phyloP scores from a whole-genome alignment of 225 moss, liverwort and hornwort species.

The Neckera pumila region DNA sequence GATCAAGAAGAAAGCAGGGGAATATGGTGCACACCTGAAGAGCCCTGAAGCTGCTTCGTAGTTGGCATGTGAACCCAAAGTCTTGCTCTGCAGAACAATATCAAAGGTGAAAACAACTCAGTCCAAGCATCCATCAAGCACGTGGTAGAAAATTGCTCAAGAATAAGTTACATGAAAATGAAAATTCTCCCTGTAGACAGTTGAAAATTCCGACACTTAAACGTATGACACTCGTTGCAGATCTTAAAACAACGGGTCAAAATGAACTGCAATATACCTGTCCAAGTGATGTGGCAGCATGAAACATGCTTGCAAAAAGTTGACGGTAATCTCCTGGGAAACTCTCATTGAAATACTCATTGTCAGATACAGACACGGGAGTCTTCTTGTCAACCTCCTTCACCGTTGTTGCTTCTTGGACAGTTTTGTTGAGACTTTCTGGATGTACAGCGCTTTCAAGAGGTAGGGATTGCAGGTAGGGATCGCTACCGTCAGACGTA shows the following conservation, averaged over 20 bases:
- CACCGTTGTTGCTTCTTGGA: background rate
- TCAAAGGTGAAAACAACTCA: background rate
- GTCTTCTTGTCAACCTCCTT: background rate
- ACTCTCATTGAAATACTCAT: background rate
- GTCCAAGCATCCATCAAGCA: background rate
- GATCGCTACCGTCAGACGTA: constrained; percentile 22
- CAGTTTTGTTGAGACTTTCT: background rate
- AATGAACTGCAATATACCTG: constrained; percentile 6
- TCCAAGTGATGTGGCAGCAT: constrained; percentile 36
- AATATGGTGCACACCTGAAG: constrained; percentile 19
- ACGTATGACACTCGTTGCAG: background rate
- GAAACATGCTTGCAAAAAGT: constrained; percentile 44
- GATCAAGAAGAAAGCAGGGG: background rate
- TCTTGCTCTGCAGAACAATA: constrained; percentile 13
- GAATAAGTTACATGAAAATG: background rate
- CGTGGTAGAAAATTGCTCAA: background rate
- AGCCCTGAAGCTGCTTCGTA: constrained; percentile 25
- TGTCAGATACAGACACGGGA: background rate
- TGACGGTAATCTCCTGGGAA: constrained; percentile 24
- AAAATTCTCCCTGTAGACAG: background rate
- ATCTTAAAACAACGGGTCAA: background rate
- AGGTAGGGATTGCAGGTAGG: constrained; percentile 1
- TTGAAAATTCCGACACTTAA: background rate
- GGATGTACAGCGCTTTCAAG: constrained; percentile 3
- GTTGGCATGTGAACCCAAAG: constrained; percentile 7